Base-by-base conservation (phyloP, 2,329 filamentous ascomycete genomes). In the Bisporella sp. region DNA sequence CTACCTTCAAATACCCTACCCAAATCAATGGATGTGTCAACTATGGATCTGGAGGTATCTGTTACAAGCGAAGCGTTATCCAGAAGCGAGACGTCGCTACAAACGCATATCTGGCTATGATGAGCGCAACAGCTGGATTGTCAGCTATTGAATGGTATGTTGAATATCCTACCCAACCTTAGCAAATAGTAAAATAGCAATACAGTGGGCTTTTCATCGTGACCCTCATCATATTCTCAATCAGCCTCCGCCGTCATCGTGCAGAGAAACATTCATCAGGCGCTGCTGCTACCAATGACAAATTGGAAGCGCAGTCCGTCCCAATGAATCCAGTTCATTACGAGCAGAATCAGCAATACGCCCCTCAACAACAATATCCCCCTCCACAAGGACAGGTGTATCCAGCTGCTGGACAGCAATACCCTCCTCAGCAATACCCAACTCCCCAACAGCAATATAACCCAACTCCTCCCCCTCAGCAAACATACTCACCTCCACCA, bases 141-240 rank as follows among this genome's bases (percentile, higher is more conserved):
- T 49, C 41, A 13, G 50, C 42, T 5, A 6, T 52, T 13, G 42
- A 52, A 9, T 41, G 46, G 50, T 52, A 13, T 45, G 50, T 21
- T 21, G 21, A 21, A 21, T 46, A 12, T 29, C 13, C 41, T 11
- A 4, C 28, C 35, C 37, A 29, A 37, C n/a, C 35, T 37, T n/a
- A 9, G 8, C 8, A 37, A 9, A n/a, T 37, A n/a, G 35, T 9
- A 9, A n/a, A 8, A 9, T 9, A n/a, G 11, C 13, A 12, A 12
- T 29, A 39, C 39, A 54, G 52, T 9, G 12, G 51, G 21, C 40
- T 54, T 9, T 54, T 54, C 48, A 41, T 51, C 35, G 33, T 50
- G 8, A 48, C 46, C n/a, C 37, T 51, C 31, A 42, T 43, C 8
- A 5, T 54, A 30, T 43, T 40, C 28, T 28, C 13, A 37, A 35